A percentile compares a stretch with the other conserved stretches of the same genome.
Conservation (phyloP, 1,139 yeast species). For the Suhomyces bribrorum region DNA sequence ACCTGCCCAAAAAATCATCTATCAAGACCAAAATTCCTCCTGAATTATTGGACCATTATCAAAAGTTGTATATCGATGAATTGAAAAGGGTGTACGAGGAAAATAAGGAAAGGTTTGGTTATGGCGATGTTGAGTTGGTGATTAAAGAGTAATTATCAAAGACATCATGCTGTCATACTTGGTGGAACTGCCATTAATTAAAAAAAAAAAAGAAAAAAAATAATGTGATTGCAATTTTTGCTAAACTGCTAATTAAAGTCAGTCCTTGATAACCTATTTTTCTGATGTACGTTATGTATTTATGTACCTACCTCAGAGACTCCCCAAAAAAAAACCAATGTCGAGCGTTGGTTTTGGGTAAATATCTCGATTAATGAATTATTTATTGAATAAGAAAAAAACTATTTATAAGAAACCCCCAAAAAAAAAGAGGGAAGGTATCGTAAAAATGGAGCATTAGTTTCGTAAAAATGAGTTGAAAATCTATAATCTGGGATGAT, state of each 20-base stretch:
- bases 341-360: no score
- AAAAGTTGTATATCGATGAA: conserved; percentile 67
- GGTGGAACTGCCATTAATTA: no score
- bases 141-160: conserved; percentile 53
- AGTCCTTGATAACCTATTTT: no score
- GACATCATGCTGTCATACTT: no score
- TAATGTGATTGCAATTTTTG: no score
- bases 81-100: conserved; percentile 66
- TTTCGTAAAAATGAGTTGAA: background rate
- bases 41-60: conserved; percentile 65
- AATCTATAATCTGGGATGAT: background rate
- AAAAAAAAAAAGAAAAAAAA: no score
- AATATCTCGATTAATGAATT: background rate
- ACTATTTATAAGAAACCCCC: background rate
- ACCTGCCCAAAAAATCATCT: conserved; percentile 18
- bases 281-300: no score
- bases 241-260: no score
- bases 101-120: conserved; percentile 62
- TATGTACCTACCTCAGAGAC: no score
- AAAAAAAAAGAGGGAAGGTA: background rate
- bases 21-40: conserved; percentile 37
- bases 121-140: conserved; percentile 49
- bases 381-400: background rate
- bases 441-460: background rate
- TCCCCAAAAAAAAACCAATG: no score